A percentile compares a stretch with the other conserved stretches of the same genome.
phyloP scores from a whole-genome alignment of 768 basidiomycete genomes.

The Xerocomus brunneocitrinus region DNA sequence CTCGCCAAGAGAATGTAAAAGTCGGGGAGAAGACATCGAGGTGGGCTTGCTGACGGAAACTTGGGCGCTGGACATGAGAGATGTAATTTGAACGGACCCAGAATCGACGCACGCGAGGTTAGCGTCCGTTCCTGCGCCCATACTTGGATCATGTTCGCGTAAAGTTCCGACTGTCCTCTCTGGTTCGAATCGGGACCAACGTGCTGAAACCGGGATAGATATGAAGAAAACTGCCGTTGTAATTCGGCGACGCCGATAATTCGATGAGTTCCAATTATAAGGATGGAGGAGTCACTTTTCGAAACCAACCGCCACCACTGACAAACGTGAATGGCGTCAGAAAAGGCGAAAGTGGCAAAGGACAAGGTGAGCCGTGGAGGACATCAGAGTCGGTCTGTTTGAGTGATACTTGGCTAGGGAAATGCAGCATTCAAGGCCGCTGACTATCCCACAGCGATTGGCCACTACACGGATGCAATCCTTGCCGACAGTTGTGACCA shows the following conservation, averaged over 20 bases:
- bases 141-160: conserved; percentile 3
- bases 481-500: conserved; percentile 64
- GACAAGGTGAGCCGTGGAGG: conserved; percentile 21
- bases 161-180: not conserved
- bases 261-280: not conserved
- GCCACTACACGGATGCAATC: conserved; percentile 81
- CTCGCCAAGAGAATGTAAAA: conserved; percentile 70
- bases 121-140: conserved; percentile 5
- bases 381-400: not conserved
- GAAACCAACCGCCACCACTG: conserved; percentile 4
- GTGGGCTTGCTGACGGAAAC: conserved; percentile 60
- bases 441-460: conserved; percentile 74
- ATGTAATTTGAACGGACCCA: not conserved
- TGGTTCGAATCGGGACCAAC: conserved; percentile 2
- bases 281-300: not conserved
- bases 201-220: not conserved
- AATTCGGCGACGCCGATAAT: not conserved
- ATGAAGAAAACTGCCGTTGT: not conserved
- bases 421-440: conserved; percentile 81
- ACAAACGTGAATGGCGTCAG: conserved; percentile 29
- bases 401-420: conserved; percentile 48
- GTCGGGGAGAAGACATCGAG: conserved; percentile 41
- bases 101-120: conserved; percentile 24
- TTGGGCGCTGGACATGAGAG: conserved; percentile 22
- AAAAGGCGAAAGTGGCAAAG: conserved; percentile 32